Evolutionary conservation across 805 yeast species (phyloP).

Genomic region (Starmera quercuum): DNA sequence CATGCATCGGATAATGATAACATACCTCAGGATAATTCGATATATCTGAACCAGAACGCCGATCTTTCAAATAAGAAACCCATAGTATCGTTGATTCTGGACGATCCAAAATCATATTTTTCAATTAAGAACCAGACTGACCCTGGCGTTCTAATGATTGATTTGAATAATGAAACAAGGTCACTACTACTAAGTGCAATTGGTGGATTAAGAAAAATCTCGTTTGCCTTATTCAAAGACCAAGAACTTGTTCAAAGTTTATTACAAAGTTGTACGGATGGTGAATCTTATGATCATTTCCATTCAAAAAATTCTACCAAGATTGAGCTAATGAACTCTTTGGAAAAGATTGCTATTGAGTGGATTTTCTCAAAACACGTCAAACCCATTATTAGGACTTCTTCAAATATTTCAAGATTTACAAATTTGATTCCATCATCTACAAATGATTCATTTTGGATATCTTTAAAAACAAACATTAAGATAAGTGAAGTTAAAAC

Average conservation of each 20-base stretch:
- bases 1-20: background rate
- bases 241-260: conserved; percentile 6
- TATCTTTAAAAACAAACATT: conserved; percentile 16
- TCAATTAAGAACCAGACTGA: conserved; percentile 26
- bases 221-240: conserved; percentile 19
- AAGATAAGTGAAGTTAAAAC: conserved; percentile 7
- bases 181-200: conserved; percentile 30
- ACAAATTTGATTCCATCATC: conserved; percentile 1
- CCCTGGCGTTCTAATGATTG: conserved; percentile 27
- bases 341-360: conserved; percentile 20
- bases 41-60: conserved; percentile 16
- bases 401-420: conserved; percentile 15
- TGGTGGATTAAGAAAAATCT: conserved; percentile 34
- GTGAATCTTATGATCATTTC: conserved; percentile 10
- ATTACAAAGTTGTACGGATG: conserved; percentile 5
- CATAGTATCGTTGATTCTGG: conserved; percentile 15
- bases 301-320: conserved; percentile 2
- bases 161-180: conserved; percentile 2
- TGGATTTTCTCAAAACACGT: conserved; percentile 18
- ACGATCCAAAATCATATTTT: conserved; percentile 26
- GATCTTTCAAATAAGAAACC: conserved; percentile 3
- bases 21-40: conserved; percentile 8
- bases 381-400: conserved; percentile 14
- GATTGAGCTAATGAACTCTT: conserved; percentile 10
- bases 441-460: conserved; percentile 10